Evolutionary conservation across 2,329 filamentous ascomycete genomes (phyloP).

Genomic region (Pezicula rhizophila): DNA sequence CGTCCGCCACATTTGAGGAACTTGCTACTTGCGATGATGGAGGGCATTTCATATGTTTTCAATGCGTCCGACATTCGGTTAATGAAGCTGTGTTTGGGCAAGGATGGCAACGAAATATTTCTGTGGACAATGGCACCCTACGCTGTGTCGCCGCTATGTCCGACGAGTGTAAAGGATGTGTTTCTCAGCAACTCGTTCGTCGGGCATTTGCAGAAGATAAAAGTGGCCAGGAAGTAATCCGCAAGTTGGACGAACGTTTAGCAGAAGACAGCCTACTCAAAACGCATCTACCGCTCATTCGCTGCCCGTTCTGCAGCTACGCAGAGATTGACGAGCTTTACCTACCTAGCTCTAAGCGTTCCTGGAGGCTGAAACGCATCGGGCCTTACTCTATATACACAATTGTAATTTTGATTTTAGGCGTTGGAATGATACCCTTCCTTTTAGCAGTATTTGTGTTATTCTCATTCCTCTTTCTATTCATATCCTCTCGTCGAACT

Average conservation of each 20-base stretch:
- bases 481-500: slow-evolving; percentile 37
- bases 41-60: slow-evolving; percentile 72
- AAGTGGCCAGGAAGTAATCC: slow-evolving; percentile 65
- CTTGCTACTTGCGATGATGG: slow-evolving; percentile 64
- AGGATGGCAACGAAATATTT: slow-evolving; percentile 78
- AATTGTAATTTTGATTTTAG: slow-evolving; percentile 40
- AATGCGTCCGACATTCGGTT: slow-evolving; percentile 74
- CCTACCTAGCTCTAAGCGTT: slow-evolving; percentile 47
- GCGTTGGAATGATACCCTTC: slow-evolving; percentile 49
- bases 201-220: slow-evolving; percentile 66
- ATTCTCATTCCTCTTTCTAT: slow-evolving; percentile 38
- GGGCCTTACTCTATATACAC: slow-evolving; percentile 30
- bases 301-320: slow-evolving; percentile 88
- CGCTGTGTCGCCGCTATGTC: slow-evolving; percentile 74
- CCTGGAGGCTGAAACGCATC: slow-evolving; percentile 50
- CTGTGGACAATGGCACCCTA: slow-evolving; percentile 66
- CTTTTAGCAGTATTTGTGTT: slow-evolving; percentile 46
- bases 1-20: slow-evolving; percentile 64
- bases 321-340: slow-evolving; percentile 80
- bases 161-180: slow-evolving; percentile 65
- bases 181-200: slow-evolving; percentile 63
- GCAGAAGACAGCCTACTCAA: slow-evolving; percentile 70
- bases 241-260: slow-evolving; percentile 72
- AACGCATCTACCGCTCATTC: slow-evolving; percentile 67
- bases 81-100: slow-evolving; percentile 90